These are phyloP conservation scores for Russula sp. DNA, from an alignment of 768 basidiomycete genomes.

Conservation along the genomic window DNA sequence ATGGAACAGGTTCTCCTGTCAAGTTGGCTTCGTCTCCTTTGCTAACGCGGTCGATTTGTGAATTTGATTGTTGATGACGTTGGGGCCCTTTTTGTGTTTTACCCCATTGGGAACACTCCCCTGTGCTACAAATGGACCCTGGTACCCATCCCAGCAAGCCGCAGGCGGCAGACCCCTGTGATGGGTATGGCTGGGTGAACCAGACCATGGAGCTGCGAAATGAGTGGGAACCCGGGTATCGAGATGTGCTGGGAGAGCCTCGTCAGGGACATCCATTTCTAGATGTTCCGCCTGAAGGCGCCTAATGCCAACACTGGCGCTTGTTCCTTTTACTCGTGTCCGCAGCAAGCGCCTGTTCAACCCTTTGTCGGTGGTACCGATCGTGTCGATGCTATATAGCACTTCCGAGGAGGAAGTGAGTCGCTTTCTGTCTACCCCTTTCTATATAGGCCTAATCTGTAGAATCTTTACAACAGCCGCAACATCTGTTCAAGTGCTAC, in stretches of 20 bases:
- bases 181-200: slow-evolving; percentile 40
- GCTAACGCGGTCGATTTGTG: slow-evolving; percentile 23
- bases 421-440: background rate
- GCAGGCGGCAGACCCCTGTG: slow-evolving; percentile 42
- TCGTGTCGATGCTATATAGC: background rate
- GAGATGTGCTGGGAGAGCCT: slow-evolving; percentile 41
- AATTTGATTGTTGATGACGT: background rate
- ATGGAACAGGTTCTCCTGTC: slow-evolving; percentile 18
- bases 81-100: background rate
- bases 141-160: slow-evolving; percentile 33
- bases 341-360: background rate
- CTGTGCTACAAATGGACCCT: slow-evolving; percentile 7
- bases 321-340: slow-evolving; percentile 32
- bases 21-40: slow-evolving; percentile 15
- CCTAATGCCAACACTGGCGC: slow-evolving; percentile 30
- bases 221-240: slow-evolving; percentile 33
- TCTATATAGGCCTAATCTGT: background rate
- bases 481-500: slow-evolving; percentile 30
- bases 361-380: background rate
- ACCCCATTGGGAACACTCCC: too few relatives aligned
- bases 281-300: slow-evolving; percentile 31
- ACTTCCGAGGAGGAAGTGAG: too few relatives aligned
- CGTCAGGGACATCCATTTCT: slow-evolving; percentile 23
- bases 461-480: slow-evolving; percentile 25
- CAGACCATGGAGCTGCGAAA: slow-evolving; percentile 43